Base-by-base conservation (phyloP, 106 monocot species). In the Acanthochlamys bracteata region DNA sequence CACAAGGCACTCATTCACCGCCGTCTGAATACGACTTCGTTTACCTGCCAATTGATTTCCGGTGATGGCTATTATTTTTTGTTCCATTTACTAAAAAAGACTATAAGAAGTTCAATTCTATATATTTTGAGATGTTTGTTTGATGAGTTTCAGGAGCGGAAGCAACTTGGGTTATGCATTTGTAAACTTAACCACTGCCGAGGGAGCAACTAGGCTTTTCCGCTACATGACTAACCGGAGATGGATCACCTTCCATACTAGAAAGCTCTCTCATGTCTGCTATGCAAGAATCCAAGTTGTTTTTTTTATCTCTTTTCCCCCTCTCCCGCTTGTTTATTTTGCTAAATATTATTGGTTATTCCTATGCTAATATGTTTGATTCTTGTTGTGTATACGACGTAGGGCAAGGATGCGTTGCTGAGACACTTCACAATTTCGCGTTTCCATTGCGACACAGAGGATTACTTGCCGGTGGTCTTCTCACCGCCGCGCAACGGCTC, bases 21-120 rank as follows among this genome's bases (percentile, higher is more conserved):
- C 33, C 33, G 33, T 76, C 75, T 16, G 69, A 45, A 23, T 83
- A 78, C 71, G 82, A 78, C 59, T 83, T 83, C 64, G 17, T 83
- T 10, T 83, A 83, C 55, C 70, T 83, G 7, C 82, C 82, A 16
- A 64, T 83, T 25, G 82, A 78, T 53, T 83, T 82, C 69, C 40
- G 43, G 76, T 81, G 2, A 51, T 9, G n/a, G n/a, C n/a, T n/a
- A n/a, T n/a, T n/a, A n/a, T 19, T 51, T 51, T 51, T 51, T 19
- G n/a, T 51, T 19, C 1, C 51, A 13, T 9, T 1, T 1, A 15
- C 51, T 51, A 9, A 51, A 51, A 15, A 4, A 15, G 2, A 3
- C 51, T 4, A 13, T 51, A 1, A 51, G 3, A 51, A 2, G 2
- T 4, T 33, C 22, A 19, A 7, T 25, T 55, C 53, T 53, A 8